A percentile compares a stretch with the other conserved stretches of the same genome.
Evolutionary conservation across 441 rosid species (phyloP).

Genomic region (Corymbia citriodora): DNA sequence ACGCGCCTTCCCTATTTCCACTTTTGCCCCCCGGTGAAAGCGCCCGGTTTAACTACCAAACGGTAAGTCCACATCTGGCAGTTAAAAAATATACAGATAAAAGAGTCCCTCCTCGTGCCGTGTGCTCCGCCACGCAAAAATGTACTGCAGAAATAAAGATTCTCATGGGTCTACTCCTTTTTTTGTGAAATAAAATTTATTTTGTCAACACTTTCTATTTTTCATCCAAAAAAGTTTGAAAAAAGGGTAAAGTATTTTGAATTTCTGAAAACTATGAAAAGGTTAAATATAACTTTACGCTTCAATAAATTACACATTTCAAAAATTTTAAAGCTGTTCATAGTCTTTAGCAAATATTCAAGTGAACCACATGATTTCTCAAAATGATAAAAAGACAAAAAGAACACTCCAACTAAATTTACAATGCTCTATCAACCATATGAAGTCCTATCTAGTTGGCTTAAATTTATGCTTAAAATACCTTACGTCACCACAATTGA

Average conservation of each 20-base stretch:
- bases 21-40: not conserved
- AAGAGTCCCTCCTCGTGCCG: not conserved
- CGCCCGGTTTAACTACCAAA: not conserved
- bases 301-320: not conserved
- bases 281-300: not conserved
- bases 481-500: no score
- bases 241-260: not conserved
- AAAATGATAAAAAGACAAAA: not conserved
- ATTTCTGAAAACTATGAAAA: not conserved
- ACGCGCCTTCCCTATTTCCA: not conserved
- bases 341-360: not conserved
- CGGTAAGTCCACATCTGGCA: not conserved
- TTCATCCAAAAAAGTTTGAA: not conserved
- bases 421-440: not conserved
- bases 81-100: not conserved
- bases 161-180: not conserved
- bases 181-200: not conserved
- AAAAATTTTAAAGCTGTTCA: not conserved
- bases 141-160: not conserved
- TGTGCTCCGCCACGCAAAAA: not conserved
- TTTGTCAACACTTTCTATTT: not conserved
- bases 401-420: no score
- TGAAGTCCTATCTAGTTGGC: not conserved
- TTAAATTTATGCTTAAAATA: not conserved
- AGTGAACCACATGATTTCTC: not conserved